Evolutionary conservation across 257 asterid genomes (phyloP), one percentile per base, ranked within the genome.

Genomic region (Solanum bulbocastanum): DNA sequence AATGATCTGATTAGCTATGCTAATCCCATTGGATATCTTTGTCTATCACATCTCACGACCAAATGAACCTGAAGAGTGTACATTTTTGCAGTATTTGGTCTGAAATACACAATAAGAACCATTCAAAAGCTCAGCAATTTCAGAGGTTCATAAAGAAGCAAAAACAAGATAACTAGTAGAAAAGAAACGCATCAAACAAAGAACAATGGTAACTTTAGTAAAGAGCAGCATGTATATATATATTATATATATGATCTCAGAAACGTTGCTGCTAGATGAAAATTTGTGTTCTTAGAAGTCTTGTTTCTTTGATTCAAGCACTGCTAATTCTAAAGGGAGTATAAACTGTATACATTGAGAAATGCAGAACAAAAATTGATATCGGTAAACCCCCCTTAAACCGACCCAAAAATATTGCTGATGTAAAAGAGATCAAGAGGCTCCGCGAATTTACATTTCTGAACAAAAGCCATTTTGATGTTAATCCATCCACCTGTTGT

Each of bases 381-480:
- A 82, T 20, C 13, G 6, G 71, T 49, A 20, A 49, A 82, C 3
- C 10, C 85, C 86, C 44, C 44, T 49, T 32, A 49, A 82, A 46
- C 84, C 8, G 3, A 25, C 75, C 40, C 23, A 86, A 72, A 83
- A 66, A 25, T 73, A 84, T 81, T 87, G 86, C 88, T 20, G 68
- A 58, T n/a, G n/a, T 71, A 82, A 33, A 73, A 83, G 81, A 37
- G 30, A 87, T 60, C 76, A 75, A 68, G 83, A 87, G 89, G 79
- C 88, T 74, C 87, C 87, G 37, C 89, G 91, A 73, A 91, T 93
- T 88, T 91, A 93, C 97, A 91, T 23, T 85, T 72, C 83, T 87
- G 25, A 37, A 60, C 39, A 37, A 84, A 75, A 83, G 37, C 49
- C 81, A 22, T 35, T 11, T 35, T 11, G 72, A 83, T 83, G 88